Base-by-base conservation (phyloP, 192 early-diverging fungal species). In the Coemansia sp. region DNA sequence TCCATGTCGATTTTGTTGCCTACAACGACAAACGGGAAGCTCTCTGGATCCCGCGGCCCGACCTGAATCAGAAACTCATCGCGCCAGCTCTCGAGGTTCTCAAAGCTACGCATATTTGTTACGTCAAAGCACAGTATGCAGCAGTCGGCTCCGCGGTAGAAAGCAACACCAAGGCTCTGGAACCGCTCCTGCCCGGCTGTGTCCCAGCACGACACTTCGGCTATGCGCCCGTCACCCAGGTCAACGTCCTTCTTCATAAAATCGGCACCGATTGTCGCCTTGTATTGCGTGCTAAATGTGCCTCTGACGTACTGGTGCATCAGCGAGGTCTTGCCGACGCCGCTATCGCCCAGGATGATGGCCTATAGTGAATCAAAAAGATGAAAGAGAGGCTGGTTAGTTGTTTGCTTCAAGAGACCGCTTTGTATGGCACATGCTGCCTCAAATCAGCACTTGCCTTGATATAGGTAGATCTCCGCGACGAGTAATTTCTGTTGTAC, bases 241-340 rank as follows among this genome's bases (percentile, higher is more conserved):
- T 77, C 64, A 18, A 99, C 89, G 70, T 98, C 94, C 71, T 99
- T 99, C 61, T 94, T 97, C 78, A 99, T 84, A 63, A 99, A 99
- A 78, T 99, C 97, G 15, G 97, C 95, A 23, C 97, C 97, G 59
- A 99, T 98, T 37, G 97, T 99, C 18, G 97, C 97, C 73, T 98
- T 98, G 83, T 99, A 99, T 78, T 96, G 93, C 66, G 85, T 92
- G 72, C 83, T 91, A 81, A 99, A 99, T 69, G 91, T 93, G 51
- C 91, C 90, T 75, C 95, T 94, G 21, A 99, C 93, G 84, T 94
- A 99, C 78, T 97, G 97, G 84, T 99, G 98, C 95, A 99, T 99
- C 68, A 99, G 81, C 27, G 94, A 97, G 24, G 97, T 98, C 69
- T 96, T 98, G 48, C 95, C 93, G 34, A 97, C 95, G 66, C 90